These are phyloP conservation scores for Priceomyces haplophilus DNA, from an alignment of 805 yeast genomes.

Conservation along the genomic window DNA sequence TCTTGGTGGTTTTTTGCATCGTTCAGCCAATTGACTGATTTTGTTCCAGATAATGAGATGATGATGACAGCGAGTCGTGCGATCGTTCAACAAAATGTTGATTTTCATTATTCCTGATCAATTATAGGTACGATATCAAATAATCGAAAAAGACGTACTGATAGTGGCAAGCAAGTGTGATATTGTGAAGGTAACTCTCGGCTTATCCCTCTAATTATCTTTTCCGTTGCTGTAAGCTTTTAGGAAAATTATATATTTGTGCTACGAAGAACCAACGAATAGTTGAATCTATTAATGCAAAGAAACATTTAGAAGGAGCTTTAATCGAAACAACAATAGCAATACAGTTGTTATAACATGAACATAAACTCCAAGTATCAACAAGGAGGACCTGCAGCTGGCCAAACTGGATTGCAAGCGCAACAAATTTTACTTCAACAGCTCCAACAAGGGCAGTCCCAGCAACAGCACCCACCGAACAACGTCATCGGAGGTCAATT, in stretches of 20 bases:
- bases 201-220: no score
- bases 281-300: background rate
- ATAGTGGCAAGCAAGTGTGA: no score
- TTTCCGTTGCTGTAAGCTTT: background rate
- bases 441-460: slow-evolving; percentile 37
- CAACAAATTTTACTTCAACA: slow-evolving; percentile 43
- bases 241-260: background rate
- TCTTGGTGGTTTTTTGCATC: no score
- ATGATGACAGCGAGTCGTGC: slow-evolving; percentile 1
- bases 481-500: slow-evolving; percentile 11
- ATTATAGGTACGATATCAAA: background rate
- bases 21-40: no score
- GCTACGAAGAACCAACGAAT: background rate
- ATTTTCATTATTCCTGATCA: background rate
- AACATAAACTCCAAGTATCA: slow-evolving; percentile 39
- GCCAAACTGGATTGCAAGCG: slow-evolving; percentile 36
- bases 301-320: background rate
- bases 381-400: slow-evolving; percentile 25
- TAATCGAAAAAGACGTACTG: background rate
- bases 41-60: background rate
- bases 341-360: slow-evolving; percentile 11
- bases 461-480: slow-evolving; percentile 16
- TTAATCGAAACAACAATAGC: background rate
- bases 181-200: no score
- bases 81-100: background rate